Percentiles rank a stretch among this genome's conserved stretches.
Conservation (phyloP, 495 filamentous ascomycete species). For the Chlorociboria aeruginascens region DNA sequence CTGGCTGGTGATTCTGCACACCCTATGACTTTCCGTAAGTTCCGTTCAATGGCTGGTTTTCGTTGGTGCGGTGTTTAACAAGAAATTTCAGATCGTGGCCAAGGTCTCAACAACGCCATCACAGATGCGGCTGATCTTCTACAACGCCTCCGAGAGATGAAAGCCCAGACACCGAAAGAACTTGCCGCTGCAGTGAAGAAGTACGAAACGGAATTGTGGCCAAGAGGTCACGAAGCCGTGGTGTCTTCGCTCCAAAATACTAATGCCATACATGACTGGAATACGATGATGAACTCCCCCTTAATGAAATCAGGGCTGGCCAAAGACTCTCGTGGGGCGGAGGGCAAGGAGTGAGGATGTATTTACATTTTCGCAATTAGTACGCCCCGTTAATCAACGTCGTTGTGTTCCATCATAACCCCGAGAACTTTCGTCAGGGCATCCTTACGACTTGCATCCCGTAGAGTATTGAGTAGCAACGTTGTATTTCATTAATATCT, state of each 20-base stretch:
- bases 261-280: constrained; percentile 27
- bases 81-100: constrained; percentile 26
- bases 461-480: too few species aligned
- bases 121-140: constrained; percentile 27
- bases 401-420: too few species aligned
- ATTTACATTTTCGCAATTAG: too few species aligned
- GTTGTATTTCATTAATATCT: too few species aligned
- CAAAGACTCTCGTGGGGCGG: neutral
- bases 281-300: constrained; percentile 8
- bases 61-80: neutral
- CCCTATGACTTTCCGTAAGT: constrained; percentile 44
- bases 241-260: constrained; percentile 21
- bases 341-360: neutral
- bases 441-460: too few species aligned
- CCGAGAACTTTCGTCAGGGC: too few species aligned
- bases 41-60: constrained; percentile 11
- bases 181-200: constrained; percentile 13
- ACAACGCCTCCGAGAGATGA: constrained; percentile 18
- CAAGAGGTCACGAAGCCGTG: constrained; percentile 22
- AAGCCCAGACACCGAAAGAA: constrained; percentile 11
- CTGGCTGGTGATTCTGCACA: constrained; percentile 45
- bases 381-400: too few species aligned
- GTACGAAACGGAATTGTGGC: constrained; percentile 28
- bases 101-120: constrained; percentile 37
- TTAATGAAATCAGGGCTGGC: constrained; percentile 3